phyloP scores from a whole-genome alignment of 805 yeast species.

The Candida silvicultrix region DNA sequence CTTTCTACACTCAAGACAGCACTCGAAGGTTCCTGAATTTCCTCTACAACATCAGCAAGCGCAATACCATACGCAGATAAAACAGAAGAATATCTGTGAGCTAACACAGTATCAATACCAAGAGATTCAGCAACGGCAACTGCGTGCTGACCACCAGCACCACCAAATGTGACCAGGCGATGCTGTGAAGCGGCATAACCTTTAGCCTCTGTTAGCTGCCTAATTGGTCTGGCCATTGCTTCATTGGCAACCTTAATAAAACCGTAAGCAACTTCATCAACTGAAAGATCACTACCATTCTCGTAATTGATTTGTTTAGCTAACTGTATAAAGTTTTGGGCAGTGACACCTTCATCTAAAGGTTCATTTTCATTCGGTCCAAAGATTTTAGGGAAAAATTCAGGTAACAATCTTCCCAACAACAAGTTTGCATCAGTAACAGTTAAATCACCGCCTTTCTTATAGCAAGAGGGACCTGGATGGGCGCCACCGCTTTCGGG shows the following conservation, averaged over 20 bases:
- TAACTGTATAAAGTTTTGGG: conserved; percentile 43
- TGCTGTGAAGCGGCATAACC: conserved; percentile 66
- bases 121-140: conserved; percentile 66
- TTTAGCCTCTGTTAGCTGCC: conserved; percentile 79
- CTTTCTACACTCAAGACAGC: conserved; percentile 30
- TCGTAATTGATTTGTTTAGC: conserved; percentile 50
- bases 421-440: conserved; percentile 81
- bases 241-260: conserved; percentile 81
- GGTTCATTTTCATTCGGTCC: conserved; percentile 76
- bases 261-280: conserved; percentile 73
- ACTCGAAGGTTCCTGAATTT: conserved; percentile 69
- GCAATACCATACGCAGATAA: conserved; percentile 87
- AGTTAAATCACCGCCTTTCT: conserved; percentile 79
- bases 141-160: conserved; percentile 93
- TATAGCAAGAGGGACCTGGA: conserved; percentile 86
- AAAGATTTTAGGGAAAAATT: conserved; percentile 72
- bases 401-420: conserved; percentile 67
- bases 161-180: conserved; percentile 79
- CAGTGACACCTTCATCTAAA: conserved; percentile 50
- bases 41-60: conserved; percentile 79
- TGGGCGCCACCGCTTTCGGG: conserved; percentile 86
- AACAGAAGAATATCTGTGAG: conserved; percentile 78
- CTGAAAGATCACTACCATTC: conserved; percentile 32
- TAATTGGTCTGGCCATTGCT: conserved; percentile 85
- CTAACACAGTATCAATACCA: conserved; percentile 62